Evolutionary conservation across 1,284 basidiomycete species (phyloP), one percentile per base, ranked within the genome.

Genomic region (Sutorius eximius): DNA sequence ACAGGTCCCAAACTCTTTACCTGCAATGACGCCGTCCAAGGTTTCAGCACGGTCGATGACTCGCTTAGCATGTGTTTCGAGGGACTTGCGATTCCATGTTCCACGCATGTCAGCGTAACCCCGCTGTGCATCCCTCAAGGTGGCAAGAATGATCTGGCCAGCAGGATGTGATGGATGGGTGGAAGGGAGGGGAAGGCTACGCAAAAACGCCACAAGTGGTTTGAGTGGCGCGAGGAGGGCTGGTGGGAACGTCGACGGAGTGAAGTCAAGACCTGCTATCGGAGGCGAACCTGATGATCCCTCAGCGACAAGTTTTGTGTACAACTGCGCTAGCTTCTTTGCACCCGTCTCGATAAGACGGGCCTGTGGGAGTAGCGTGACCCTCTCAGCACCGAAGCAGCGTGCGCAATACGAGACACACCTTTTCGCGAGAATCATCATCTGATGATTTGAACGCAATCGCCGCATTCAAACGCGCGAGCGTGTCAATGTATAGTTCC

Each of bases 101-200:
- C 89, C 88, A 27, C 89, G 80, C 89, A 91, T 92, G 59, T 91
- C 89, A 0, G 87, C 89, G 59, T 89, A 91, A 2, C 89, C 89
- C 53, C 79, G 78, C 70, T 90, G 88, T 5, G 89, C 87, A 33
- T 91, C 89, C 61, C 79, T 83, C 5, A 92, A 68, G 2, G 86
- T 83, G 3, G 77, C 66, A 30, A 83, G 73, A 43, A 91, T 91
- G 2, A 76, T 74, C 3, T 75, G 73, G 0, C 87, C 81, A 10
- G 87, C 87, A 5, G 87, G 87, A 64, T 91, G 89, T 0, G 87
- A 87, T 3, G 87, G 88, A 60, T 91, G 88, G 0, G 89, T 90
- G 1, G 84, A 73, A 0, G 88, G 89, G 0, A 88, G 66, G 0
- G 89, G 90, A 2, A 91, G 77, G 2, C 82, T 82, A 20, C 87